phyloP scores from a whole-genome alignment of 495 filamentous ascomycete genomes.

The Trichoderma orchidacearum region DNA sequence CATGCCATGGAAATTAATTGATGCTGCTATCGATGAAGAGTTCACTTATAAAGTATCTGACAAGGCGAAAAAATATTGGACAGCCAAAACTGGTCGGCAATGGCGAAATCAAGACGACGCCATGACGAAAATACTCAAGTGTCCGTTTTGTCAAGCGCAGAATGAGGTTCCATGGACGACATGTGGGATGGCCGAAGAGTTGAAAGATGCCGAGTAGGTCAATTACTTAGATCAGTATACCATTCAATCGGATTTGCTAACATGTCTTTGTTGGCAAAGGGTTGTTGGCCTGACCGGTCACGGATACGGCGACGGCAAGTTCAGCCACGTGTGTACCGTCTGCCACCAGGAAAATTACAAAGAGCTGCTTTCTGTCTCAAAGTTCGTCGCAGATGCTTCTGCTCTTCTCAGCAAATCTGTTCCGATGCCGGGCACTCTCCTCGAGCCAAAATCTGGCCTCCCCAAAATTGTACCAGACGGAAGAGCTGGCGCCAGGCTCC shows the following conservation, averaged over 20 bases:
- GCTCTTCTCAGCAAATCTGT: constrained; percentile 11
- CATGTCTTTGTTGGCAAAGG: neutral
- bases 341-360: constrained; percentile 10
- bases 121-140: constrained; percentile 24
- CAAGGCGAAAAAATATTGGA: constrained; percentile 24
- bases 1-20: constrained; percentile 47
- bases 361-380: constrained; percentile 12
- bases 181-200: constrained; percentile 11
- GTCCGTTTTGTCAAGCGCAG: constrained; percentile 28
- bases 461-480: neutral
- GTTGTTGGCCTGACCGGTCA: constrained; percentile 4
- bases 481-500: constrained; percentile 4
- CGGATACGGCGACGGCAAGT: constrained; percentile 41
- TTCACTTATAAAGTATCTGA: constrained; percentile 37
- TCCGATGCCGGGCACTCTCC: constrained; percentile 8
- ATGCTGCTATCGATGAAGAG: constrained; percentile 36
- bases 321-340: constrained; percentile 16
- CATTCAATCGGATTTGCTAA: neutral
- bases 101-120: constrained; percentile 40
- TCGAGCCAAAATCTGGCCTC: neutral
- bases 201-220: neutral
- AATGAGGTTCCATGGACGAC: constrained; percentile 36
- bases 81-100: constrained; percentile 20
- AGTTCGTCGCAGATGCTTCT: constrained; percentile 13
- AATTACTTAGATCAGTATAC: too few species aligned